These are phyloP conservation scores for Cladosporium sp. DNA, from an alignment of 2,329 filamentous ascomycete species.

Conservation along the genomic window DNA sequence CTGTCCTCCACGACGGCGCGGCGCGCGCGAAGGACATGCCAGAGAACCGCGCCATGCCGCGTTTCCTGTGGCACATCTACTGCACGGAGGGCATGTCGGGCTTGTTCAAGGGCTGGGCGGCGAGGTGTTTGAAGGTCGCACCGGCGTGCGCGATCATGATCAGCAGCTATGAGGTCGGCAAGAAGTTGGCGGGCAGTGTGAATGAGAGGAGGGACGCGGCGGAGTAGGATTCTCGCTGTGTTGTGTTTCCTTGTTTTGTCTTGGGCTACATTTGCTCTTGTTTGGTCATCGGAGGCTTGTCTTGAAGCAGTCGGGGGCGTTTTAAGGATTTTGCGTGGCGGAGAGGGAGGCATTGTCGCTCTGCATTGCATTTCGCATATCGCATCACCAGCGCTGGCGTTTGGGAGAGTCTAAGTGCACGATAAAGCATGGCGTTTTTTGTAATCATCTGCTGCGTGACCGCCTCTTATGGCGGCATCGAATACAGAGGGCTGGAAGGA, in stretches of 20 bases:
- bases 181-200: constrained; percentile 71
- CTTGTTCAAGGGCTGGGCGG: constrained; percentile 86
- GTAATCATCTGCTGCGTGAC: too few species aligned
- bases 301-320: too few species aligned
- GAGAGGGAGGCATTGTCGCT: not conserved
- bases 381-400: constrained; percentile 1
- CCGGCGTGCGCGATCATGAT: constrained; percentile 99
- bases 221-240: too few species aligned
- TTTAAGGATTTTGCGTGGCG: too few species aligned
- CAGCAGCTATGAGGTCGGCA: constrained; percentile 92
- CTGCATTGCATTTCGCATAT: not conserved
- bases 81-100: constrained; percentile 72
- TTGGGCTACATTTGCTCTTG: not conserved
- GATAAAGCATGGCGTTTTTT: too few species aligned
- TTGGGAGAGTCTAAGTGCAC: not conserved
- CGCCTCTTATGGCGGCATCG: too few species aligned
- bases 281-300: too few species aligned
- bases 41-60: constrained; percentile 71
- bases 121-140: constrained; percentile 86
- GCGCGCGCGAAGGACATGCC: constrained; percentile 47
- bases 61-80: constrained; percentile 87
- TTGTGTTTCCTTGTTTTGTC: too few species aligned
- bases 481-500: too few species aligned
- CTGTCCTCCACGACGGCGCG: constrained; percentile 55
- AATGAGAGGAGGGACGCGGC: constrained; percentile 50